Evolutionary conservation across 768 basidiomycete genomes (phyloP), one percentile per base, ranked within the genome.

Genomic region (Mycena rosella): DNA sequence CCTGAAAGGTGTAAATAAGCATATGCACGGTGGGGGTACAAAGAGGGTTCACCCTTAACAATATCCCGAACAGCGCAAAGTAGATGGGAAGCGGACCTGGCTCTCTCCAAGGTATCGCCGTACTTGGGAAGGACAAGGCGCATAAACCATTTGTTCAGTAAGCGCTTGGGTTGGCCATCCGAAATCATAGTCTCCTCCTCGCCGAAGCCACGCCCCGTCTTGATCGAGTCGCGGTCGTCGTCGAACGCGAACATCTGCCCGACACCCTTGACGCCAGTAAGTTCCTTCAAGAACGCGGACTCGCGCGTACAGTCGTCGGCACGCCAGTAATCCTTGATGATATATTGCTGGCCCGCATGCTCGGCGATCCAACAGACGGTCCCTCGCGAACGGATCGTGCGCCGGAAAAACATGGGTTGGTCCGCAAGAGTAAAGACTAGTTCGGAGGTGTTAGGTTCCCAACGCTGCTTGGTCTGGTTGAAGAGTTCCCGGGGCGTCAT

Each of bases 261-360:
- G 10, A 77, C 70, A 20, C 74, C 74, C 7, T 44, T 45, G 18
- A 74, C 14, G n/a, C 65, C 67, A 7, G 36, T 53, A 13, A 67
- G 55, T 14, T 42, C 53, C 14, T 68, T 38, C 20, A 77, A 51
- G 29, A 70, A 56, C 0, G 62, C 60, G 10, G 48, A 51, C 32
- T 76, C 75, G 13, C 18, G 42, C 8, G 44, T 22, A 7, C 63
- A 55, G 3, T 24, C 52, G 1, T 38, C 69, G 0, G 68, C 55
- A 10, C 62, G 45, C 76, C 76, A 77, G 15, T 55, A 61, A 30
- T 77, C 75, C 70, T 77, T 75, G 60, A 75, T 63, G 24, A 76
- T 14, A 1, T 65, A 42, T 20, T 32, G 2, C 26, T 60, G 34
- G 3, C 42, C 38, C 9, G 20, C 24, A 27, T 69, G 65, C 7